These are phyloP conservation scores for Boletellus deceptivus DNA, from an alignment of 1,284 basidiomycete species.

Conservation along the genomic window DNA sequence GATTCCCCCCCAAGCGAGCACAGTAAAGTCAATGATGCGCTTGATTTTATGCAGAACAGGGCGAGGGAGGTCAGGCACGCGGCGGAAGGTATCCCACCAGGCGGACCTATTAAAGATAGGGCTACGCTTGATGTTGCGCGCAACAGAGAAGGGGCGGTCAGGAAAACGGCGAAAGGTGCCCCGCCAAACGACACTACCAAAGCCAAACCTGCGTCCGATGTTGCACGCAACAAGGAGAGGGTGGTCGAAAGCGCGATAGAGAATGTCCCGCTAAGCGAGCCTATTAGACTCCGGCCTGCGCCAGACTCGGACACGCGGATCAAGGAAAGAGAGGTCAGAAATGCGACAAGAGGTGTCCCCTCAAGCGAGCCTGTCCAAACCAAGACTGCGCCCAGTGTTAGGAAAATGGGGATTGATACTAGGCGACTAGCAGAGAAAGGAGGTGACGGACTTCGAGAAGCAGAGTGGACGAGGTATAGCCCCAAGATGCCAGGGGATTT, in stretches of 20 bases:
- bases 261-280: not conserved
- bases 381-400: not conserved
- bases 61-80: not conserved
- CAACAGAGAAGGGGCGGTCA: not conserved
- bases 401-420: not conserved
- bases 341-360: too few relatives aligned
- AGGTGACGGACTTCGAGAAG: not conserved
- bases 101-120: not conserved
- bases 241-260: not conserved
- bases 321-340: not conserved
- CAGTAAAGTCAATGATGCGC: too few relatives aligned
- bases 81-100: not conserved
- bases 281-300: not conserved
- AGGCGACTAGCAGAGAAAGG: not conserved
- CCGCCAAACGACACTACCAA: not conserved
- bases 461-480: not conserved
- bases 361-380: too few relatives aligned
- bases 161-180: too few relatives aligned
- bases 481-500: not conserved
- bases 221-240: not conserved
- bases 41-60: too few relatives aligned
- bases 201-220: not conserved
- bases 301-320: not conserved
- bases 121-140: not conserved
- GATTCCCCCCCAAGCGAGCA: too few relatives aligned